A percentile compares a stretch with the other conserved stretches of the same genome.
Evolutionary conservation across 192 early-diverging fungal species (phyloP).

Genomic region (Podila horticola): DNA sequence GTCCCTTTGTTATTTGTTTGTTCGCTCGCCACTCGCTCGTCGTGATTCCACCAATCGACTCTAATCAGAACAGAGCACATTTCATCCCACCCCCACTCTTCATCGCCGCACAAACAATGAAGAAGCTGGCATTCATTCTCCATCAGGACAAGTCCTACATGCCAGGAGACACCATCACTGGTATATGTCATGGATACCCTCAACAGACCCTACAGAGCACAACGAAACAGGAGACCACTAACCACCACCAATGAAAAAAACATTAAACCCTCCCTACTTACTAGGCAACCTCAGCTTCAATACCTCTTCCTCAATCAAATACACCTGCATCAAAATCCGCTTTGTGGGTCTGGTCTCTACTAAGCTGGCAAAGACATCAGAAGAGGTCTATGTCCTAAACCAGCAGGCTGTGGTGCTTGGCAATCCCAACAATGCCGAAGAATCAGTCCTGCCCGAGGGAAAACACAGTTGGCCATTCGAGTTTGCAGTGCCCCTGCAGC

Average conservation of each 20-base stretch:
- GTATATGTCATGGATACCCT: background rate
- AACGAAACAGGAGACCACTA: background rate
- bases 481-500: conserved; percentile 25
- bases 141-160: conserved; percentile 14
- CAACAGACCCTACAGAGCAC: background rate
- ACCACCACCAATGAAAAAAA: too few species aligned
- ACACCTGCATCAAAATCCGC: conserved; percentile 20
- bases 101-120: conserved; percentile 4
- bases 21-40: too few species aligned
- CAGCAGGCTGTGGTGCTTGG: conserved; percentile 33
- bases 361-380: conserved; percentile 20
- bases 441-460: conserved; percentile 12
- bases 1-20: too few species aligned
- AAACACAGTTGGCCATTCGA: conserved; percentile 32
- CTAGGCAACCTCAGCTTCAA: conserved; percentile 24
- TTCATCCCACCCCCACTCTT: too few species aligned
- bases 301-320: conserved; percentile 15
- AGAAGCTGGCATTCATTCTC: conserved; percentile 21
- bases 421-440: conserved; percentile 17
- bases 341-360: conserved; percentile 20
- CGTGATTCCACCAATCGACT: too few species aligned
- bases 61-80: too few species aligned
- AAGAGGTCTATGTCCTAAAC: conserved; percentile 23
- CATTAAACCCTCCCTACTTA: background rate
- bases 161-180: conserved; percentile 22